Percentiles rank a stretch among this genome's conserved stretches.
phyloP scores from a whole-genome alignment of 495 filamentous ascomycete genomes.

The Penicillium simplicissimum region DNA sequence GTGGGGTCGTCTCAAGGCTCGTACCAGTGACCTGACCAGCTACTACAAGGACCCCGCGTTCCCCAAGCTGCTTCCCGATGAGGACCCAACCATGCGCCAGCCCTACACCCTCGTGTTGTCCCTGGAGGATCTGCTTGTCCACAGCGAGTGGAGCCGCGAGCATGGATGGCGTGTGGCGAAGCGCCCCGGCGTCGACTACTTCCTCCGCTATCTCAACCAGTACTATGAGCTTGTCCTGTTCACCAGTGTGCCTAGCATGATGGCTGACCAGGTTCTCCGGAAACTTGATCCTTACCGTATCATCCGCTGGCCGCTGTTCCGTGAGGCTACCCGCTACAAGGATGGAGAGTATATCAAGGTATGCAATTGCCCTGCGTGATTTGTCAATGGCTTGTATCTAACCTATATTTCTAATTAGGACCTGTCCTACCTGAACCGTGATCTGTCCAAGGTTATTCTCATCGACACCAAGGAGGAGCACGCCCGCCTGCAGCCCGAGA shows the following conservation, averaged over 20 bases:
- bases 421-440: conserved; percentile 92
- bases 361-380: conserved; percentile 20
- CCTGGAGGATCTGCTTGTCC: conserved; percentile 90
- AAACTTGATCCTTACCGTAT: conserved; percentile 97
- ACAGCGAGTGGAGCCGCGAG: conserved; percentile 89
- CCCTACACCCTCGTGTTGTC: conserved; percentile 94
- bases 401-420: conserved; percentile 56
- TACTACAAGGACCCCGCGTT: conserved; percentile 98
- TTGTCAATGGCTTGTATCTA: conserved; percentile 4
- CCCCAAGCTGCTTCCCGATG: conserved; percentile 87
- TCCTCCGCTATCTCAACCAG: conserved; percentile 90
- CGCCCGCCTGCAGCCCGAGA: conserved; percentile 83
- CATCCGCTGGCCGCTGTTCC: conserved; percentile 91
- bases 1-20: conserved; percentile 75
- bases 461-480: conserved; percentile 83
- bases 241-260: conserved; percentile 77
- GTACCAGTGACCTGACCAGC: conserved; percentile 67
- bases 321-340: conserved; percentile 93
- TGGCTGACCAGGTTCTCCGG: conserved; percentile 81
- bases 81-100: conserved; percentile 74
- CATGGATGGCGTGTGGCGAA: conserved; percentile 96
- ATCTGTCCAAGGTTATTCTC: conserved; percentile 90
- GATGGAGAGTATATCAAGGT: conserved; percentile 97
- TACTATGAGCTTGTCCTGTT: conserved; percentile 98
- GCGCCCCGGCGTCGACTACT: conserved; percentile 94